These are phyloP conservation scores for Gillenia trifoliata DNA, from an alignment of 306 rosid genomes.

Conservation along the genomic window DNA sequence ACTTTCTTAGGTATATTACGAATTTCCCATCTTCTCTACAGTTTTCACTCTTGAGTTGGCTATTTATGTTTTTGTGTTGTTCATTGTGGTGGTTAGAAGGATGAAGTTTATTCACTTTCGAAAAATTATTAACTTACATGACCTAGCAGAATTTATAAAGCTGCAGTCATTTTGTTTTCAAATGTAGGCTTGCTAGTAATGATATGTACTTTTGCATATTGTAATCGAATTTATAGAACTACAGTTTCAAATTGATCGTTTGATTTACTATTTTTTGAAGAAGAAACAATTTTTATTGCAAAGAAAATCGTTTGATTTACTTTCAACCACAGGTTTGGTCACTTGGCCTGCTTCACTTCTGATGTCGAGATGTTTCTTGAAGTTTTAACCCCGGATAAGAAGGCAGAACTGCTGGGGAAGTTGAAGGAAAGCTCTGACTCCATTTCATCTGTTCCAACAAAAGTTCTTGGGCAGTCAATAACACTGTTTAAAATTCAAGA, in stretches of 20 bases:
- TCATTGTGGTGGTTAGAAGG: not conserved
- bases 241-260: conserved; percentile 2
- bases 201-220: not conserved
- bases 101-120: not conserved
- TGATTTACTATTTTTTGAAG: too few relatives aligned
- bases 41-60: not conserved
- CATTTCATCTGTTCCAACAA: conserved; percentile 40
- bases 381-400: conserved; percentile 57
- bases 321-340: conserved; percentile 75
- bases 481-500: conserved; percentile 71
- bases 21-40: not conserved
- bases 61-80: not conserved
- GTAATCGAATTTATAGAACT: not conserved
- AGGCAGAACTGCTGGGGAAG: conserved; percentile 54
- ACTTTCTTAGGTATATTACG: conserved; percentile 53
- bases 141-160: not conserved
- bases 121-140: not conserved
- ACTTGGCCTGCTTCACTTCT: conserved; percentile 74
- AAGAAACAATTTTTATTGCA: too few relatives aligned
- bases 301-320: conserved; percentile 24
- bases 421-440: conserved; percentile 37
- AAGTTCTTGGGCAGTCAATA: conserved; percentile 68
- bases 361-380: conserved; percentile 78
- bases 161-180: not conserved
- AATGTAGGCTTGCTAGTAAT: not conserved